Evolutionary conservation across 2,329 filamentous ascomycete genomes (phyloP), one percentile per base, ranked within the genome.

Genomic region (Trichoderma hamatum): DNA sequence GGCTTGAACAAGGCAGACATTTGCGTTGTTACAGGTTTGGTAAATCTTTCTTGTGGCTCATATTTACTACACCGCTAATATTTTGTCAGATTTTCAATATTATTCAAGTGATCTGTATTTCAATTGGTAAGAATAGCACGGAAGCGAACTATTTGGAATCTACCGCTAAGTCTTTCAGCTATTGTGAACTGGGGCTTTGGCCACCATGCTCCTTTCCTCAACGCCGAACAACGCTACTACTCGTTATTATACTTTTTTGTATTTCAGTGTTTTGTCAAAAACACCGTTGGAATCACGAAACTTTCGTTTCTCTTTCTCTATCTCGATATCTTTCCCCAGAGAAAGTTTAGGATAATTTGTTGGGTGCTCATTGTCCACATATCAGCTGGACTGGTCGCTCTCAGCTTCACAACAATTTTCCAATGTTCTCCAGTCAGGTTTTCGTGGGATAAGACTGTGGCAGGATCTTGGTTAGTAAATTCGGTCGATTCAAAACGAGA

Each of bases 211-310:
- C 36, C 52, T 34, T 67, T 49, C 9, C 63, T 67, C n/a, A 67
- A 43, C 5, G 28, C 36, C 10, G 63, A 67, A 36, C n/a, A 67
- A 24, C 63, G 63, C 26, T 67, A 67, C 13, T n/a, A 67, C 63
- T 67, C 63, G 16, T 36, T 67, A 16, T 43, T 67, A 59, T 67
- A 67, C n/a, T 67, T 67, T 32, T 67, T 67, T 16, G 34, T 67
- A 28, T 67, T 67, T 11, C 63, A 67, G 24, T 67, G 52, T 14
- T 67, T 67, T 13, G 52, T 67, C n/a, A 67, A 67, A 21, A 58
- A 67, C 54, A 67, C 63, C 5, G 63, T 67, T 19, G 63, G 19
- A 2, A 67, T 67, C 26, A 67, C 63, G 11, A 67, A 67, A 10
- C 16, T 67, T 9, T 67, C 63, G 4, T 67, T 67, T 36, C 39